Conservation (phyloP, 768 basidiomycete genomes). For the Boletus huronensis region DNA sequence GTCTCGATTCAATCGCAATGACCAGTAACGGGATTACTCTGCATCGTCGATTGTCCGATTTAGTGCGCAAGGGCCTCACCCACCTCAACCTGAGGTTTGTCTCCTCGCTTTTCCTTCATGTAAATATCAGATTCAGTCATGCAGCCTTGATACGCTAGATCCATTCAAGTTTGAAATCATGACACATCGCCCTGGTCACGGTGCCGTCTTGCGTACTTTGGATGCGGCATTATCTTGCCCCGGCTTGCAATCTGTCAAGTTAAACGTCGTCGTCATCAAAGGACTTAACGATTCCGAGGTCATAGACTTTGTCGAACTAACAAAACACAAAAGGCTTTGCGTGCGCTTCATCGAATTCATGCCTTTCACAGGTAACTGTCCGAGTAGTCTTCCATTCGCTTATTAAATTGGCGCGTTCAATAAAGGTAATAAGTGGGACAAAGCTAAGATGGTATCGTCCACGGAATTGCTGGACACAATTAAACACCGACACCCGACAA, state of each 20-base stretch:
- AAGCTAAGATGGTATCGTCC: slow-evolving; percentile 78
- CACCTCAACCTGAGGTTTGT: slow-evolving; percentile 65
- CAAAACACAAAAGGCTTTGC: slow-evolving; percentile 56
- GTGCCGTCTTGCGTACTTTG: slow-evolving; percentile 67
- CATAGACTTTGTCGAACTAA: slow-evolving; percentile 74
- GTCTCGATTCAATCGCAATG: slow-evolving; percentile 77
- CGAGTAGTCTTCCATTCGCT: not conserved
- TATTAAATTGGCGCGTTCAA: slow-evolving; percentile 1
- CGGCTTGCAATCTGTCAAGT: slow-evolving; percentile 59
- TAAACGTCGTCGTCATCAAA: slow-evolving; percentile 82
- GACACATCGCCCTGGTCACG: slow-evolving; percentile 74
- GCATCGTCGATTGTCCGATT: slow-evolving; percentile 63
- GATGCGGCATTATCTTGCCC: slow-evolving; percentile 55
- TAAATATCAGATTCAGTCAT: slow-evolving; percentile 4
- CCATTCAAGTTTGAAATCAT: slow-evolving; percentile 87
- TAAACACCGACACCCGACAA: slow-evolving; percentile 41
- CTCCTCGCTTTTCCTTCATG: not conserved
- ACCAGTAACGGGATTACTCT: slow-evolving; percentile 81
- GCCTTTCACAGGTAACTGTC: slow-evolving; percentile 75
- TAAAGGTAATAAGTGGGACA: slow-evolving; percentile 83
- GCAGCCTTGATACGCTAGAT: slow-evolving; percentile 79
- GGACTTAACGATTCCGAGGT: slow-evolving; percentile 82
- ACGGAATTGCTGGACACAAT: slow-evolving; percentile 56
- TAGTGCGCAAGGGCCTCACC: slow-evolving; percentile 70
- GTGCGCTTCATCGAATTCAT: slow-evolving; percentile 93